Percentiles rank a stretch among this genome's conserved stretches.
These are phyloP conservation scores for Ascochyta fabae DNA, from an alignment of 2,329 filamentous ascomycete genomes.

Conservation along the genomic window DNA sequence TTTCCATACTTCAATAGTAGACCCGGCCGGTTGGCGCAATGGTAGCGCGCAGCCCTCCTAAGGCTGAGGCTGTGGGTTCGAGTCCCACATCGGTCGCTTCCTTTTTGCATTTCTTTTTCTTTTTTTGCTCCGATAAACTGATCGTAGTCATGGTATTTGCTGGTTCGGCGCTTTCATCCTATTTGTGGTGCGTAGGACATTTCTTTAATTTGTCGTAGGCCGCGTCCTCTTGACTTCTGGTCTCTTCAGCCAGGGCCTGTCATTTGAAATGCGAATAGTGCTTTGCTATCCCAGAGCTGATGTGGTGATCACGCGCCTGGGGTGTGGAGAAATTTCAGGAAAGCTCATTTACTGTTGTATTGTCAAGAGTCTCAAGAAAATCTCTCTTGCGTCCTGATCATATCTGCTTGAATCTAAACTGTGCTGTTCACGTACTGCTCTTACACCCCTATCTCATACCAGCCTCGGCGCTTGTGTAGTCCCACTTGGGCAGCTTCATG, in stretches of 20 bases:
- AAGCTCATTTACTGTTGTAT: too few relatives aligned
- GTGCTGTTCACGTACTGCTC: not conserved
- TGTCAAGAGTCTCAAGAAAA: too few relatives aligned
- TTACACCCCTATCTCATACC: constrained; percentile 2
- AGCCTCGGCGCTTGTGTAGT: constrained; percentile 31
- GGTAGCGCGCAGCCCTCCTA: constrained; percentile 23
- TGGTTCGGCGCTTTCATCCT: too few relatives aligned
- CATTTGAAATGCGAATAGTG: too few relatives aligned
- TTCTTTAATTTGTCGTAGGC: too few relatives aligned
- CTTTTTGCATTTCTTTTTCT: not conserved
- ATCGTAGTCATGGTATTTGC: too few relatives aligned
- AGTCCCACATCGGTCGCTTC: constrained; percentile 20
- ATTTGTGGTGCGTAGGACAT: too few relatives aligned
- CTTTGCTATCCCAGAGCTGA: not conserved
- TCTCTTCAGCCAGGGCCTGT: too few relatives aligned
- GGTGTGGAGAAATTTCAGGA: too few relatives aligned
- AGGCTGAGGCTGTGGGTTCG: constrained; percentile 22
- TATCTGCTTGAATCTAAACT: too few relatives aligned
- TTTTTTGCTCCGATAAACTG: not conserved
- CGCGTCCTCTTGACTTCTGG: too few relatives aligned
- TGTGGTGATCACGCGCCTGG: not conserved
- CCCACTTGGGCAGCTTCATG: constrained; percentile 81
- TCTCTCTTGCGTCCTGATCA: too few relatives aligned
- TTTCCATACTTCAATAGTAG: not conserved
- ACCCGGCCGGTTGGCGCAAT: constrained; percentile 22